Conservation (phyloP, 192 early-diverging fungal genomes). For the Mortierella alpina region DNA sequence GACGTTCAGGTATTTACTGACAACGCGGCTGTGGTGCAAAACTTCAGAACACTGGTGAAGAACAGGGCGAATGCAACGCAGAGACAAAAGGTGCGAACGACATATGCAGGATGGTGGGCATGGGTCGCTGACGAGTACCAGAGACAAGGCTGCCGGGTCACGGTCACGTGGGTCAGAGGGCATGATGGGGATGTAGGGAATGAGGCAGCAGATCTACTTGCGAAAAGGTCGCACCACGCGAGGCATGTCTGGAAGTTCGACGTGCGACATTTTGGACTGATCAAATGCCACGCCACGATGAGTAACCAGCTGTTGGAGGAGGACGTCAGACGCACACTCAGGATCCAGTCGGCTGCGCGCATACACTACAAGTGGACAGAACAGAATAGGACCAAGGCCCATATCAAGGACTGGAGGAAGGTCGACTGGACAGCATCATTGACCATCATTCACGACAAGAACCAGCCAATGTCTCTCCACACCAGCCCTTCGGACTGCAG, state of each 20-base stretch:
- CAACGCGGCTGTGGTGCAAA: constrained; percentile 20
- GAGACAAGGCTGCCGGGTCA: not conserved
- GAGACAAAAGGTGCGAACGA: not conserved
- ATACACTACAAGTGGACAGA: not conserved
- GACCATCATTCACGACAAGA: constrained; percentile 8
- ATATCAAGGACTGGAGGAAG: constrained; percentile 6
- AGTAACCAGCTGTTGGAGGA: not conserved
- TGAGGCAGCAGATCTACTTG: constrained; percentile 12
- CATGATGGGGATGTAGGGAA: not conserved
- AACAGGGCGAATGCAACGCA: not conserved
- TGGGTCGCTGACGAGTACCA: constrained; percentile 6
- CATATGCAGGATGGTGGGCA: constrained; percentile 19
- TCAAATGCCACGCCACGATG: too few relatives aligned
- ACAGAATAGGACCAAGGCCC: constrained; percentile 3
- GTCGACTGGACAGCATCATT: constrained; percentile 10
- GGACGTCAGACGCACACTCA: constrained; percentile 9
- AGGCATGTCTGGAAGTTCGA: too few relatives aligned
- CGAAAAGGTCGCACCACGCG: too few relatives aligned
- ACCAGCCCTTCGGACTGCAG: constrained; percentile 2
- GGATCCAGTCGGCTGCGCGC: constrained; percentile 13
- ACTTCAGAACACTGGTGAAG: constrained; percentile 3
- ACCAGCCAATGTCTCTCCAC: not conserved
- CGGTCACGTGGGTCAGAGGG: constrained; percentile 9
- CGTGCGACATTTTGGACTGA: too few relatives aligned
- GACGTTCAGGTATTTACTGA: not conserved